These are phyloP conservation scores for Phytophthora aleatoria DNA, from an alignment of 352 stramenopile genomes.

Conservation along the genomic window DNA sequence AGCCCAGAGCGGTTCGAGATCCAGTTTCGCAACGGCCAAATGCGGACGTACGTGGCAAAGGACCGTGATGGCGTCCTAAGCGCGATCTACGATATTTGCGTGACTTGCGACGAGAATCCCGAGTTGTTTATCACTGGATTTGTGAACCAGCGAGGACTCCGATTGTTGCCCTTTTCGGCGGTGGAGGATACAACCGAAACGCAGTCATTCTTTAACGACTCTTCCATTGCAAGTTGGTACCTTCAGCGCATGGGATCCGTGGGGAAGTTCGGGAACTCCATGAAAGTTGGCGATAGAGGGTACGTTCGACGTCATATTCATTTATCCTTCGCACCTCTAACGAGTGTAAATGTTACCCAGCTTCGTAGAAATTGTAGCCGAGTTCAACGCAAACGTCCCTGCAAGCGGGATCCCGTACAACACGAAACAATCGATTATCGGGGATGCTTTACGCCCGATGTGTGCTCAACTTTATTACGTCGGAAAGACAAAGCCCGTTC, in stretches of 20 bases:
- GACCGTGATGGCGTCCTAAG: constrained; percentile 80
- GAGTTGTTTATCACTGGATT: constrained; percentile 74
- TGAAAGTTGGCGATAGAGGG: constrained; percentile 66
- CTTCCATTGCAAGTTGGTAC: constrained; percentile 80
- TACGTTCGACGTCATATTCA: constrained; percentile 30
- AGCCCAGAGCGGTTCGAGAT: constrained; percentile 69
- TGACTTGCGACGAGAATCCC: constrained; percentile 76
- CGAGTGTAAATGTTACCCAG: constrained; percentile 32
- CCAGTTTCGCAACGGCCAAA: constrained; percentile 70
- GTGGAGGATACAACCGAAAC: constrained; percentile 71
- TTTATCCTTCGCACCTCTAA: constrained; percentile 9
- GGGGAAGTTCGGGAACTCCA: constrained; percentile 58
- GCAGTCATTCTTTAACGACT: constrained; percentile 80
- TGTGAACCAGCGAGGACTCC: constrained; percentile 71
- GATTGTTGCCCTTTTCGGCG: constrained; percentile 74
- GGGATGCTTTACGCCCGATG: constrained; percentile 79
- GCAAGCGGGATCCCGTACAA: constrained; percentile 84
- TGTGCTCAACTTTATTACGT: constrained; percentile 82
- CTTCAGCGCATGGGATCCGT: constrained; percentile 77
- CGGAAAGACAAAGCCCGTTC: constrained; percentile 66
- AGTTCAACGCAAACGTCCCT: constrained; percentile 92
- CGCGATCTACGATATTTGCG: constrained; percentile 78
- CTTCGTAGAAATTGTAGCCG: constrained; percentile 80
- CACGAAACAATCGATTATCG: constrained; percentile 79
- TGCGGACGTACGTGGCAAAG: constrained; percentile 57